phyloP scores from a whole-genome alignment of 1,284 basidiomycete species.

The Malassezia japonica region DNA sequence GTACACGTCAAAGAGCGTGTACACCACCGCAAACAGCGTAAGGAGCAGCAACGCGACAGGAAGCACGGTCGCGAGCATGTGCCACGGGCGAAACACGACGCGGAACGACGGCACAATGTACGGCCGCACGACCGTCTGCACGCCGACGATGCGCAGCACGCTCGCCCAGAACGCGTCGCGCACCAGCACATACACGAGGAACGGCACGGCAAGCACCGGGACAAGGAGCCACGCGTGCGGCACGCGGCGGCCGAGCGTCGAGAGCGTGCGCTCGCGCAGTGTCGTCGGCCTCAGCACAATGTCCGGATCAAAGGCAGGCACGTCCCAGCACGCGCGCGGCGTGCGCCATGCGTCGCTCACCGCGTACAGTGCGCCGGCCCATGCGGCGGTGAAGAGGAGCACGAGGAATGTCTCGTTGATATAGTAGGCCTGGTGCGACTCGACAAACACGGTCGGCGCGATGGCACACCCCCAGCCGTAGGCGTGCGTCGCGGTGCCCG shows the following conservation, averaged over 20 bases:
- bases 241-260: constrained; percentile 17
- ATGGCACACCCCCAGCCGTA: not conserved
- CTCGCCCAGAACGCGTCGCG: constrained; percentile 27
- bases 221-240: constrained; percentile 7
- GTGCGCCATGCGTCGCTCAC: constrained; percentile 14
- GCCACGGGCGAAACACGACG: constrained; percentile 16
- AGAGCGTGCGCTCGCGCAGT: constrained; percentile 17
- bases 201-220: not conserved
- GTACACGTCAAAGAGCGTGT: constrained; percentile 33
- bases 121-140: constrained; percentile 20
- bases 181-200: constrained; percentile 16
- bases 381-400: constrained; percentile 11
- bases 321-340: constrained; percentile 10
- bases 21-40: constrained; percentile 17
- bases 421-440: constrained; percentile 27
- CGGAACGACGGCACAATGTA: constrained; percentile 33
- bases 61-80: constrained; percentile 9
- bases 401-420: constrained; percentile 32
- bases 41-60: constrained; percentile 18
- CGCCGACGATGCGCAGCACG: constrained; percentile 23
- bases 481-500: constrained; percentile 3
- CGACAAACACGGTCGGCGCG: constrained; percentile 24
- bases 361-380: constrained; percentile 19
- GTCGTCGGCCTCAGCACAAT: not conserved
- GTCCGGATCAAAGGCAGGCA: constrained; percentile 18